Base-by-base conservation (phyloP, 305 asterid species). In the Fraxinus greggii region DNA sequence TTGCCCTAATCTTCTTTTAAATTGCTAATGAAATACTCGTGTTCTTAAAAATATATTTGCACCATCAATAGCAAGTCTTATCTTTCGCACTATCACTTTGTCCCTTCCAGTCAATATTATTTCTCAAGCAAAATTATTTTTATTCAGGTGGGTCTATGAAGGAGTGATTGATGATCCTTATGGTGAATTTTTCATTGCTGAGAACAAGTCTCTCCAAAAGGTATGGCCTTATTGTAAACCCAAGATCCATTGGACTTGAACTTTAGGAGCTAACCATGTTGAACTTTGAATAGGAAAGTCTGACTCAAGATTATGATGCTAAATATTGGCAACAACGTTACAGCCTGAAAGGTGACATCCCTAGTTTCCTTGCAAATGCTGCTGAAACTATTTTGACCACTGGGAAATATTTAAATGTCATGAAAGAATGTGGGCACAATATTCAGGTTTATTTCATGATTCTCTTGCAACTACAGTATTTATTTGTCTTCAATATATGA, bases 251-350 rank as follows among this genome's bases (percentile, higher is more conserved):
- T 72, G 38, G 79, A 72, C 54, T 59, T 83, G 72, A 63, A 83
- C 81, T 79, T 72, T 84, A 76, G 72, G 63, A 86, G 79, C 87
- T 88, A 88, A 82, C 84, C 75, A 51, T 72, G 70, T 89, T 79
- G 54, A 81, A 19, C 82, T 85, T 72, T 82, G 78, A 74, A 83
- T 86, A 97, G 99, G 99, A 97, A 94, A 94, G 98, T 88, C 98
- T 97, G 79, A 90, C 95, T 65, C 93, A 89, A 88, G 98, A 94
- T 91, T 97, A 97, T 81, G 97, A 96, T 87, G 91, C 99, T 28
- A 93, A 91, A 91, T 96, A 94, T 88, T 96, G 99, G 99, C 92
- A 92, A 86, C 95, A 92, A 77, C 94, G 99, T 81, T 97, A 97
- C 93, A 93, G 98, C 93, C 97, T 97, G 86, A 94, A 97, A 87